These are phyloP conservation scores for Malus hybrid DNA, from an alignment of 331 rosid genomes.

Conservation along the genomic window DNA sequence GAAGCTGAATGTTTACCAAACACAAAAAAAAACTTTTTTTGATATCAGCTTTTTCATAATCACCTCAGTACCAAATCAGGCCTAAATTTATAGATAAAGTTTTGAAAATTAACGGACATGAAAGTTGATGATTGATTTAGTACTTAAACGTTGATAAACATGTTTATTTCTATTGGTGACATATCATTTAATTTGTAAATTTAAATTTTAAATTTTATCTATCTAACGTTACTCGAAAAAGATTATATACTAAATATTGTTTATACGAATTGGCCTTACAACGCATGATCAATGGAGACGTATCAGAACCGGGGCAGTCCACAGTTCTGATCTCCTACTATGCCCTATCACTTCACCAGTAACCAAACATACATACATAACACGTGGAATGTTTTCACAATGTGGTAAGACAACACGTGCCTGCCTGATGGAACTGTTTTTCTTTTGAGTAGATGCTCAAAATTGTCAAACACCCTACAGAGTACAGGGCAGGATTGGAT, in stretches of 20 bases:
- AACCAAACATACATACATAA: background rate
- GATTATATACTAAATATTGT: background rate
- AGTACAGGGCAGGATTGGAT: background rate
- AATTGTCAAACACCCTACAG: background rate
- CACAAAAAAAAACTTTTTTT: no score
- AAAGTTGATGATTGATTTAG: no score
- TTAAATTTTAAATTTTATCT: no score
- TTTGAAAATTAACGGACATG: no score
- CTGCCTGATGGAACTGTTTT: background rate
- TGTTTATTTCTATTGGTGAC: no score
- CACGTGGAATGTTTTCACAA: background rate
- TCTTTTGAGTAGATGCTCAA: background rate
- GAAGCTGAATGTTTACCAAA: no score
- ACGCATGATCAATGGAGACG: conserved; percentile 5
- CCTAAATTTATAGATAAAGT: no score
- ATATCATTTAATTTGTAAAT: no score
- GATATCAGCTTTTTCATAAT: no score
- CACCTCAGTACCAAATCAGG: no score
- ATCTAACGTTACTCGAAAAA: background rate
- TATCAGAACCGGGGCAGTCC: background rate
- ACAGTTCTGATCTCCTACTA: background rate
- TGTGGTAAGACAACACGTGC: conserved; percentile 6
- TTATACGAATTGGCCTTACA: background rate
- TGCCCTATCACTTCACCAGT: conserved; percentile 3
- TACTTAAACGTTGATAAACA: no score